Conservation (phyloP, 2,329 filamentous ascomycete genomes). For the Botrytis byssoidea region DNA sequence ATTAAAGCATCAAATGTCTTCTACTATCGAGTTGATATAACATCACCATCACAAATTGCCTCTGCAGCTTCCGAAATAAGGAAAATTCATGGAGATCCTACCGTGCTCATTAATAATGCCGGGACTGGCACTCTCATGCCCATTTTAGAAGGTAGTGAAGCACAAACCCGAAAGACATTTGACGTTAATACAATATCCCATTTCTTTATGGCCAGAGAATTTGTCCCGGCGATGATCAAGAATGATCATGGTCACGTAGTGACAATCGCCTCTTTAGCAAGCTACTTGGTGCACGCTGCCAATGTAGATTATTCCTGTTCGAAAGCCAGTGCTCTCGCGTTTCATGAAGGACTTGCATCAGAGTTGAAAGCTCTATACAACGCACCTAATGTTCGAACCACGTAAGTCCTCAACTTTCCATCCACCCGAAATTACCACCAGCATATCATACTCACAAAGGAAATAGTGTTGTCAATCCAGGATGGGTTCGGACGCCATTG, state of each 20-base stretch:
- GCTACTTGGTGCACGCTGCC: conserved; percentile 28
- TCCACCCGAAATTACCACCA: background rate
- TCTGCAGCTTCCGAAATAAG: conserved; percentile 53
- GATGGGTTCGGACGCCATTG: conserved; percentile 57
- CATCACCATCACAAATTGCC: conserved; percentile 53
- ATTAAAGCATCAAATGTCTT: conserved; percentile 51
- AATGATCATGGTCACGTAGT: conserved; percentile 70
- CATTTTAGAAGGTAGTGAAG: conserved; percentile 56
- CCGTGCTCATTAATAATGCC: conserved; percentile 71
- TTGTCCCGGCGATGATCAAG: conserved; percentile 64
- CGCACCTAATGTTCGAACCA: conserved; percentile 57
- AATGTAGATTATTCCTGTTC: conserved; percentile 64
- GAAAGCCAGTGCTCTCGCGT: conserved; percentile 63
- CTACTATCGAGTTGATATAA: conserved; percentile 68
- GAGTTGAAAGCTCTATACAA: conserved; percentile 59
- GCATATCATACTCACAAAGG: conserved; percentile 8
- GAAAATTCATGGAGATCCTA: conserved; percentile 58
- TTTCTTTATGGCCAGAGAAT: conserved; percentile 62
- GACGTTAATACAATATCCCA: conserved; percentile 68
- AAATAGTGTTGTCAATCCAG: conserved; percentile 58
- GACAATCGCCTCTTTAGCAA: conserved; percentile 56
- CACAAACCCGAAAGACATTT: conserved; percentile 62
- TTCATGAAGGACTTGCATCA: conserved; percentile 63
- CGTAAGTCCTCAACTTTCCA: conserved; percentile 28
- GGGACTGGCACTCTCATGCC: conserved; percentile 59